Base-by-base conservation (phyloP, 2,329 filamentous ascomycete species). In the Penicillium sp. region DNA sequence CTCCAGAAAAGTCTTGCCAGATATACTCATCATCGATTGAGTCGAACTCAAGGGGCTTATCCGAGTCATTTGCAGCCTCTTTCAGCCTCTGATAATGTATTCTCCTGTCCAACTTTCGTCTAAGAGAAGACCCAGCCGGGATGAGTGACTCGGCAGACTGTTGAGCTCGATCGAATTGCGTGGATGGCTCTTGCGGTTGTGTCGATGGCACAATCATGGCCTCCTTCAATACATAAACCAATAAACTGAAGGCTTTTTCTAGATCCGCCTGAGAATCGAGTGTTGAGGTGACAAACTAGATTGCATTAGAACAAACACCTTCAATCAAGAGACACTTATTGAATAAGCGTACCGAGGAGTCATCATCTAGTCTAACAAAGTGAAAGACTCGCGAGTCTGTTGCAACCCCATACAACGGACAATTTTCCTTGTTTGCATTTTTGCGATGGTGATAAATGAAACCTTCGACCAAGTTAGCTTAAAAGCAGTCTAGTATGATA, bases 361-460 rank as follows among this genome's bases (percentile, higher is more conserved):
- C 18, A 49, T 41, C 10, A 14, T 49, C 38, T 14, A 49, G 47
- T 26, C 36, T 41, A 19, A 49, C 16, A 35, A 46, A 46, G 16
- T 46, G 30, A 36, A 46, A 46, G 2, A 23, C 18, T 35, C 10
- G 16, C 16, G 47, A 49, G 47, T 49, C 47, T n/a, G 47, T 49
- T 41, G 47, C 38, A 42, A 49, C 16, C 13, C 38, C 38, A 34
- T 42, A 49, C 8, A 49, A n/a, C 27, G 47, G 36, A 34, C 4
- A 26, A 49, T 34, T 42, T 18, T 10, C 16, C 11, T 49, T 49
- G 7, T 42, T 49, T 49, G 38, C 47, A 49, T 49, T 41, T 18
- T 41, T 42, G 36, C 47, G 38, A 35, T 49, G 29, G 27, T 49
- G 29, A 34, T 49, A 41, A 11, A 49, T 9, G 38, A 49, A 49